Percentiles rank a stretch among this genome's conserved stretches.
phyloP scores from a whole-genome alignment of 306 rosid genomes.

The Coriaria nepalensis region DNA sequence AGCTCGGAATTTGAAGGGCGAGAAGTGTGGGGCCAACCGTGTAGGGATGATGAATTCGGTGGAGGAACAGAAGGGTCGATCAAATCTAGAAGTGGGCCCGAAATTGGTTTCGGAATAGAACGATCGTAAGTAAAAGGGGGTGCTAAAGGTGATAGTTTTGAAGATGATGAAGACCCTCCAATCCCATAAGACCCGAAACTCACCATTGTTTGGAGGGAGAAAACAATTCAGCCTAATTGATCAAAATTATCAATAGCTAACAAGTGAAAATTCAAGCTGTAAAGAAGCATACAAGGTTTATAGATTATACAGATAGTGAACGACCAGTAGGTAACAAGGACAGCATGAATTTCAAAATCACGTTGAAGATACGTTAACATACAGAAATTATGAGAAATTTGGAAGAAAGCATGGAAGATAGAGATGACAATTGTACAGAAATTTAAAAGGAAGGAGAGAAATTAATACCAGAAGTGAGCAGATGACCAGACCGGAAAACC shows the following conservation, averaged over 20 bases:
- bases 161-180: conserved; percentile 36
- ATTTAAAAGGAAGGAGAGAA: not conserved
- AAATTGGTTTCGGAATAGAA: conserved; percentile 15
- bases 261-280: not conserved
- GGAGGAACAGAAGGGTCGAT: conserved; percentile 30
- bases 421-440: not conserved
- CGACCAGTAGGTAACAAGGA: not conserved
- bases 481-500: conserved; percentile 14
- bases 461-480: too few relatives aligned
- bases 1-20: conserved; percentile 17
- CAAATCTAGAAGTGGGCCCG: conserved; percentile 33
- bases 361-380: too few relatives aligned
- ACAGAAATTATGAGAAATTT: not conserved
- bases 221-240: conserved; percentile 13
- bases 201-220: conserved; percentile 27
- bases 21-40: conserved; percentile 26
- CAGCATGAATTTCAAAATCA: not conserved
- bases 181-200: conserved; percentile 37
- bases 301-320: not conserved
- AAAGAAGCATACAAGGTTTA: not conserved
- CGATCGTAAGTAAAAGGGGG: conserved; percentile 66
- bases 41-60: conserved; percentile 20
- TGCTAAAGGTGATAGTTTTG: conserved; percentile 71
- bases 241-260: conserved; percentile 15
- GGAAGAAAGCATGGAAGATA: not conserved